Evolutionary conservation across 768 basidiomycete species (phyloP).

Genomic region (Xerocomellus intermedius): DNA sequence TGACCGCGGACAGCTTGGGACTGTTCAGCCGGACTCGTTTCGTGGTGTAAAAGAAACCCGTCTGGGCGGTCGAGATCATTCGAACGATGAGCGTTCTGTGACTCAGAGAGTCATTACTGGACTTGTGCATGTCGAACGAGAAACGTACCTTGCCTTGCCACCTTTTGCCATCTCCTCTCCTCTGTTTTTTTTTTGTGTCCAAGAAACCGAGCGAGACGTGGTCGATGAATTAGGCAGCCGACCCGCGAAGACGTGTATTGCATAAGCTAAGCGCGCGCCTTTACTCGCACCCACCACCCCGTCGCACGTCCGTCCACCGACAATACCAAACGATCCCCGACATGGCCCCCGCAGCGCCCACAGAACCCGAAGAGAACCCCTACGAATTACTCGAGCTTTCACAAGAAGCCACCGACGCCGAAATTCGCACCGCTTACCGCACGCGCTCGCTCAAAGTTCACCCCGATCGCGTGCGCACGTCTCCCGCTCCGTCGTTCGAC

Average conservation of each 20-base stretch:
- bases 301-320: not conserved
- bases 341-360: conserved; percentile 27
- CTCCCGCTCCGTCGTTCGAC: conserved; percentile 7
- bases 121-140: not conserved
- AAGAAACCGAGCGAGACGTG: not conserved
- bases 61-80: conserved; percentile 87
- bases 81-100: conserved; percentile 80
- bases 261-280: conserved; percentile 3
- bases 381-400: conserved; percentile 69
- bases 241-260: not conserved
- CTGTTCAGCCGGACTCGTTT: conserved; percentile 64
- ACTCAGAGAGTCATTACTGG: conserved; percentile 1
- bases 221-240: conserved; percentile 11
- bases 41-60: conserved; percentile 89
- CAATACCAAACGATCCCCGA: not conserved
- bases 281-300: not conserved
- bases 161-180: conserved; percentile 53
- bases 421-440: conserved; percentile 78
- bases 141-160: conserved; percentile 54
- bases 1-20: conserved; percentile 84
- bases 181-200: not conserved
- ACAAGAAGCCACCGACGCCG: conserved; percentile 68
- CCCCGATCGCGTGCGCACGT: conserved; percentile 78
- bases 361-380: conserved; percentile 64
- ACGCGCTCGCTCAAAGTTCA: conserved; percentile 82